These are phyloP conservation scores for Rubia peregrina DNA, from an alignment of 305 asterid genomes.

Conservation along the genomic window DNA sequence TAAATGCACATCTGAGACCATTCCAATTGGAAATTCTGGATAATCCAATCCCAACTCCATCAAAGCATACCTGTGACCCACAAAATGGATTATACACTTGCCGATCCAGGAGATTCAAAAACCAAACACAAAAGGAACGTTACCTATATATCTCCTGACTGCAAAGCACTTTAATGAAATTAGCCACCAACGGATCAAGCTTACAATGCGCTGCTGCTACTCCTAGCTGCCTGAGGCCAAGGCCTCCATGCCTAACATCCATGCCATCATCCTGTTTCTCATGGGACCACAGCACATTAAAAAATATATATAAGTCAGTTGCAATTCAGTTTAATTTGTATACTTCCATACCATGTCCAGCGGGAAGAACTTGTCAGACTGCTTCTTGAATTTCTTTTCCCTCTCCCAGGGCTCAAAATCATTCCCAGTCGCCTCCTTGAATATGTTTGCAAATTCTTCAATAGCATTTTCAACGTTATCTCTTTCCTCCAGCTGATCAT, in stretches of 20 bases:
- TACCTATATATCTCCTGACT: constrained; percentile 82
- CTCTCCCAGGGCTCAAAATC: constrained; percentile 65
- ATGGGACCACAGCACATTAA: background rate
- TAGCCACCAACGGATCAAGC: constrained; percentile 72
- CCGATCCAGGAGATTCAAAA: background rate
- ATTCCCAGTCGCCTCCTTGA: constrained; percentile 53
- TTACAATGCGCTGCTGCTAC: constrained; percentile 63
- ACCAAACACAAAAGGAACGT: background rate
- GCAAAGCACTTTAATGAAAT: constrained; percentile 65
- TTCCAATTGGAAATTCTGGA: constrained; percentile 70
- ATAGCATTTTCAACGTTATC: constrained; percentile 36
- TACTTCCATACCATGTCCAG: constrained; percentile 47
- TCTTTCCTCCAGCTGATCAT: constrained; percentile 55
- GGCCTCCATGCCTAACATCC: constrained; percentile 79
- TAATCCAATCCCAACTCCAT: constrained; percentile 83
- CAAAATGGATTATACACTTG: background rate
- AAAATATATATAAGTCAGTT: background rate
- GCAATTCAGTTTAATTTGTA: too few relatives aligned
- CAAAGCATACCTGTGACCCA: constrained; percentile 55
- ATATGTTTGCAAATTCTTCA: constrained; percentile 44
- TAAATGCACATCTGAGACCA: constrained; percentile 57
- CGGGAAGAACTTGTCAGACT: constrained; percentile 44
- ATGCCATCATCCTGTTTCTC: constrained; percentile 64
- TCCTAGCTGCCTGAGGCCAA: constrained; percentile 66
- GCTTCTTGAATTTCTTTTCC: constrained; percentile 59